These are phyloP conservation scores for Penicillium ucsense DNA, from an alignment of 495 filamentous ascomycete genomes.

Conservation along the genomic window DNA sequence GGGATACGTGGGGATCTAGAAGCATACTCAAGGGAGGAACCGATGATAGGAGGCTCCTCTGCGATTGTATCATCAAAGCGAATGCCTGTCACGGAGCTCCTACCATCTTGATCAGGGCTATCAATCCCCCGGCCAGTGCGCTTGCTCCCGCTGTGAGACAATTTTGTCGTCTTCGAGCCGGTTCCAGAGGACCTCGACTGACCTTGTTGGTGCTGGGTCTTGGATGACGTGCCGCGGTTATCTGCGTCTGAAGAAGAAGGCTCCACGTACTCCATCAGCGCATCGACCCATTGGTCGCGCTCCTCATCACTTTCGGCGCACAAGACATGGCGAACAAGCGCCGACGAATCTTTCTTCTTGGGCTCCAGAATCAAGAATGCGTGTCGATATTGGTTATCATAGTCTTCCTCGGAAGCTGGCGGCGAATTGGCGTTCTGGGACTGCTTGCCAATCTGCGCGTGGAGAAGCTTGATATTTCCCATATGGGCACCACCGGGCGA, in stretches of 20 bases:
- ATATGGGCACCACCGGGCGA: constrained; percentile 77
- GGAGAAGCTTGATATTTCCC: constrained; percentile 84
- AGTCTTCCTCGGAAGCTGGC: constrained; percentile 54
- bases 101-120: constrained; percentile 25
- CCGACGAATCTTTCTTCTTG: constrained; percentile 89
- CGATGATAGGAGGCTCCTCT: constrained; percentile 56
- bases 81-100: constrained; percentile 60
- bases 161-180: constrained; percentile 18
- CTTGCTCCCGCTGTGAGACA: constrained; percentile 29
- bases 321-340: constrained; percentile 84
- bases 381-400: constrained; percentile 91
- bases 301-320: constrained; percentile 93
- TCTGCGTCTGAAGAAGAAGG: constrained; percentile 48
- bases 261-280: constrained; percentile 84
- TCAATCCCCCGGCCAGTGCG: constrained; percentile 34
- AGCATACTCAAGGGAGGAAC: constrained; percentile 38
- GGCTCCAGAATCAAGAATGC: constrained; percentile 92
- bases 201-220: constrained; percentile 14
- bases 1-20: constrained; percentile 26
- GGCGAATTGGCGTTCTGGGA: constrained; percentile 50
- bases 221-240: constrained; percentile 11
- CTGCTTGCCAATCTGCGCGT: constrained; percentile 91
- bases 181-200: constrained; percentile 9
- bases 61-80: constrained; percentile 77
- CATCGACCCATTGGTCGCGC: constrained; percentile 88